A percentile compares a stretch with the other conserved stretches of the same genome.
Evolutionary conservation across 192 early-diverging fungal species (phyloP).

Genomic region (Coemansia sp.): DNA sequence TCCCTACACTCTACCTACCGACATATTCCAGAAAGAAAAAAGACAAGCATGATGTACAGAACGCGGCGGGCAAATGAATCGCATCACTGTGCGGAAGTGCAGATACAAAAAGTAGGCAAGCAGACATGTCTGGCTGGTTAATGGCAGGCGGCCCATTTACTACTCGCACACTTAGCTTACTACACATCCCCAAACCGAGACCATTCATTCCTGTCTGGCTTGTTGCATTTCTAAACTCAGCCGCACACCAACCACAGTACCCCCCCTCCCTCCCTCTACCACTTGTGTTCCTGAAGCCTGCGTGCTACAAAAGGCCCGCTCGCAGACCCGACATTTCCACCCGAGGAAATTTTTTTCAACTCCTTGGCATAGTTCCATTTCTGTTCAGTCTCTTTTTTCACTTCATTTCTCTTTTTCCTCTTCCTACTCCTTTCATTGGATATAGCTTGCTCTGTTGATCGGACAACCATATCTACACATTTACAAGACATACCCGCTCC

Average conservation of each 20-base stretch:
- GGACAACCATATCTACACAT: conserved; percentile 1
- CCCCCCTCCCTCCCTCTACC: not conserved
- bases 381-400: not conserved
- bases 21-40: no score
- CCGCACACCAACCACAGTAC: not conserved
- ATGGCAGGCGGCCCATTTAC: not conserved
- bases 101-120: not conserved
- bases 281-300: not conserved
- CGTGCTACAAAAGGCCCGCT: conserved; percentile 1
- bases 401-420: not conserved
- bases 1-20: no score
- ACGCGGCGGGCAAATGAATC: no score
- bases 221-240: not conserved
- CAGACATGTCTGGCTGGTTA: not conserved
- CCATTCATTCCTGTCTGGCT: conserved; percentile 1
- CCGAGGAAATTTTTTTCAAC: not conserved
- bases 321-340: no score
- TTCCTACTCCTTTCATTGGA: conserved; percentile 7
- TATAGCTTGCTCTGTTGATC: conserved; percentile 32
- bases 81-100: no score
- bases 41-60: no score
- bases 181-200: conserved; percentile 7
- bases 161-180: conserved; percentile 2
- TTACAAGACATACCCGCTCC: not conserved
- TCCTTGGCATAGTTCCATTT: conserved; percentile 5